phyloP scores from a whole-genome alignment of 176 grass and related monocot species.

The Aegilops speltoides region DNA sequence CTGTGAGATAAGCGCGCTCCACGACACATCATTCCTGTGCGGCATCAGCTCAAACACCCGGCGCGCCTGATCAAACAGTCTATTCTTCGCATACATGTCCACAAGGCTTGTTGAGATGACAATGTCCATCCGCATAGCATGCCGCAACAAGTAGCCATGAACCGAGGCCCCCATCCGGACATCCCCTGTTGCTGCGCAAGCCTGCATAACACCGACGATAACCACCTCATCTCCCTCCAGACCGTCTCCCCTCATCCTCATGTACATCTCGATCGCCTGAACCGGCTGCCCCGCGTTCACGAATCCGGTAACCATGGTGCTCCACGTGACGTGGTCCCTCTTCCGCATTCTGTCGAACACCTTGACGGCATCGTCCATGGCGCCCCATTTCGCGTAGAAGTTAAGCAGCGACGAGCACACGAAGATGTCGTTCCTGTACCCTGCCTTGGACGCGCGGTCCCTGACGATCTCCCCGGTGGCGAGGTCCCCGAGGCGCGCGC shows the following conservation, averaged over 20 bases:
- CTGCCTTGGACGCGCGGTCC: conserved; percentile 24
- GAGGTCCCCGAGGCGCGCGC: conserved; percentile 46
- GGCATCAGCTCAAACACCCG: conserved; percentile 25
- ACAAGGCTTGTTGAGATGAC: conserved; percentile 50
- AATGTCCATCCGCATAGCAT: conserved; percentile 45
- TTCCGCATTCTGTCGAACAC: conserved; percentile 59
- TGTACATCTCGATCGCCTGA: conserved; percentile 54
- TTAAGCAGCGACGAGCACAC: conserved; percentile 63
- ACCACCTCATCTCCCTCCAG: conserved; percentile 46
- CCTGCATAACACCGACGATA: conserved; percentile 47
- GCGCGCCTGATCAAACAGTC: conserved; percentile 36
- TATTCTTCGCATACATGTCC: conserved; percentile 52
- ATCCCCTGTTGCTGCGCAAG: conserved; percentile 16
- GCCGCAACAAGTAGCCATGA: conserved; percentile 48
- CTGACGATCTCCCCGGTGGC: conserved; percentile 32
- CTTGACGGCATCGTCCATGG: conserved; percentile 41
- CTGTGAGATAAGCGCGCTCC: conserved; percentile 46
- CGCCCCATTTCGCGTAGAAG: conserved; percentile 50
- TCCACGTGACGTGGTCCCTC: conserved; percentile 58
- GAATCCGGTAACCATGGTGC: conserved; percentile 62
- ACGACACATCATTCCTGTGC: conserved; percentile 47
- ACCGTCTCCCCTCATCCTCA: conserved; percentile 38
- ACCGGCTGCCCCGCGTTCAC: conserved; percentile 28
- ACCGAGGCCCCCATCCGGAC: conserved; percentile 39
- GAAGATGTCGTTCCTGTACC: conserved; percentile 49